phyloP scores from a whole-genome alignment of 2,329 filamentous ascomycete species.

The Tolypocladium sp. region DNA sequence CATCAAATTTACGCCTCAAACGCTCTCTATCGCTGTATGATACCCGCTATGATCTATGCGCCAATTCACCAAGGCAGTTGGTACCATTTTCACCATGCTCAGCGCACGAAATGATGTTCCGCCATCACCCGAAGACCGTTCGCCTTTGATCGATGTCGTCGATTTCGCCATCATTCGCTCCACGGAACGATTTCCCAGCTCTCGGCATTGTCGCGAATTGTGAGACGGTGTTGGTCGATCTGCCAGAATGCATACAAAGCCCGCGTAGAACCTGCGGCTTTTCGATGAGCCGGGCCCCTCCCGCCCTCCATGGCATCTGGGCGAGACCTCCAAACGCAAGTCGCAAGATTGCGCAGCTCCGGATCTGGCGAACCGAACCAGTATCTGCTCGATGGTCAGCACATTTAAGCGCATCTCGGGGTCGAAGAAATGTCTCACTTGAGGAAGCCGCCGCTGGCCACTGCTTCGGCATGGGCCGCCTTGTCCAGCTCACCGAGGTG shows the following conservation, averaged over 20 bases:
- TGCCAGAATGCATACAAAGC: slow-evolving; percentile 57
- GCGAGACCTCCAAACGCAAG: slow-evolving; percentile 57
- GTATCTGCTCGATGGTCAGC: slow-evolving; percentile 44
- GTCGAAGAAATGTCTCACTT: slow-evolving; percentile 44
- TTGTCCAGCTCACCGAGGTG: slow-evolving; percentile 67
- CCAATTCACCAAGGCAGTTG: background rate
- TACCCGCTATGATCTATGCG: background rate
- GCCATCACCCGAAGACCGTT: background rate
- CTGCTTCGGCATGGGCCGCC: slow-evolving; percentile 72
- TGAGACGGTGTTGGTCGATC: slow-evolving; percentile 62
- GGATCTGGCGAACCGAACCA: slow-evolving; percentile 75
- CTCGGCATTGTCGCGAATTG: slow-evolving; percentile 54
- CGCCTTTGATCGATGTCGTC: background rate
- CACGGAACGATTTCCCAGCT: slow-evolving; percentile 57
- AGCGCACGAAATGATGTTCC: background rate
- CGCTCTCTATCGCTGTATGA: background rate
- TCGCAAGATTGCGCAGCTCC: slow-evolving; percentile 70
- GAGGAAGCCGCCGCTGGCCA: slow-evolving; percentile 68
- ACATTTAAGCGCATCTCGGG: background rate
- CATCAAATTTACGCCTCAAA: background rate
- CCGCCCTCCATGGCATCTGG: slow-evolving; percentile 52
- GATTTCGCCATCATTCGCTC: slow-evolving; percentile 18
- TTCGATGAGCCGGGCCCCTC: slow-evolving; percentile 47
- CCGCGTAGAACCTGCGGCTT: slow-evolving; percentile 57
- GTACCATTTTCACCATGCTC: background rate